Evolutionary conservation across 1,284 basidiomycete genomes (phyloP).

Genomic region (Xerocomus nothofagi): DNA sequence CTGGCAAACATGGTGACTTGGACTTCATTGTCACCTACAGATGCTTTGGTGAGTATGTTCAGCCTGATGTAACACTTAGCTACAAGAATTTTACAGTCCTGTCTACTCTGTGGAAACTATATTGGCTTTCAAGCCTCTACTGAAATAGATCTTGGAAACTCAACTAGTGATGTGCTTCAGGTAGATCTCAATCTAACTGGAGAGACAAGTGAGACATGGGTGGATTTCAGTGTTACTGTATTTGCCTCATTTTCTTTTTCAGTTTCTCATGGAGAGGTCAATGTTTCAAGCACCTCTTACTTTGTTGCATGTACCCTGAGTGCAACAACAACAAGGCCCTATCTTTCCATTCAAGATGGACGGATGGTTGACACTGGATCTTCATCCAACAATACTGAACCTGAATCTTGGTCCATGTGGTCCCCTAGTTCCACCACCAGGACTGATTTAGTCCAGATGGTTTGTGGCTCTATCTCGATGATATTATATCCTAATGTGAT

Average conservation of each 20-base stretch:
- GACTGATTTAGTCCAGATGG: no score
- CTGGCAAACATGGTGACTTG: no score
- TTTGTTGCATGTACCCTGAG: conserved; percentile 9
- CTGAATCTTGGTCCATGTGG: conserved; percentile 3
- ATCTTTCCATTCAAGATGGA: conserved; percentile 7
- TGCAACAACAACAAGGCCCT: background rate
- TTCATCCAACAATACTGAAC: no score
- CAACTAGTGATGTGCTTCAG: background rate
- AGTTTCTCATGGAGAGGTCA: background rate
- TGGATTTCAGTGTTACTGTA: no score
- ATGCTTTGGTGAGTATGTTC: no score
- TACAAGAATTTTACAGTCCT: background rate
- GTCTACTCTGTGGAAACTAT: background rate
- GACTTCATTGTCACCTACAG: no score
- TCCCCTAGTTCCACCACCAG: background rate
- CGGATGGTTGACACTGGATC: no score
- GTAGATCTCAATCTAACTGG: background rate
- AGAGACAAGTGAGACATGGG: background rate
- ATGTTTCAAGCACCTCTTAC: conserved; percentile 1
- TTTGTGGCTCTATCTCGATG: no score
- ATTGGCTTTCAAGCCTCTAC: background rate
- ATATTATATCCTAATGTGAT: no score
- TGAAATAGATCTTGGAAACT: conserved; percentile 4
- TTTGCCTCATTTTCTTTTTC: background rate
- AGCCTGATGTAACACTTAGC: no score